Percentiles rank a stretch among this genome's conserved stretches.
Conservation (phyloP, 2,329 filamentous ascomycete genomes). For the Colletotrichum higginsianum region DNA sequence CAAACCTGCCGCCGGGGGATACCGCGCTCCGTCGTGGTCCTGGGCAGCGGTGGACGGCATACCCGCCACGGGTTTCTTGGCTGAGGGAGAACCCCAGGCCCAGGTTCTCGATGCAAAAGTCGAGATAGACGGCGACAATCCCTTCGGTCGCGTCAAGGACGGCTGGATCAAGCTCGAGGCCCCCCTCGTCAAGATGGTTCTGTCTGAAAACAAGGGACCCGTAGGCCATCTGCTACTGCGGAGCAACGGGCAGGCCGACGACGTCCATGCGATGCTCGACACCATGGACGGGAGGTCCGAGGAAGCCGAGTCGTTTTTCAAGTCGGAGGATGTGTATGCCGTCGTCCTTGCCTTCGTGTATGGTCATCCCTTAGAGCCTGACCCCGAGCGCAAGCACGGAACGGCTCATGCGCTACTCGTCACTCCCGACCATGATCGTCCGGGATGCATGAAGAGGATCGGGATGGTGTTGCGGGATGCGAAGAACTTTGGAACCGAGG, state of each 20-base stretch:
- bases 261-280: slow-evolving; percentile 9
- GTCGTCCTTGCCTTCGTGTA: slow-evolving; percentile 13
- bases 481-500: not conserved
- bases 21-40: slow-evolving; percentile 38
- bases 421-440: not conserved
- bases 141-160: slow-evolving; percentile 36
- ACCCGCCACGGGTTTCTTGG: slow-evolving; percentile 7
- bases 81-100: not conserved
- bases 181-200: slow-evolving; percentile 21
- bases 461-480: not conserved
- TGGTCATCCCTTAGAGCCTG: not conserved
- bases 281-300: slow-evolving; percentile 11
- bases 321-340: slow-evolving; percentile 6
- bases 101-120: slow-evolving; percentile 27
- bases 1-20: not conserved
- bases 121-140: slow-evolving; percentile 33
- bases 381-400: slow-evolving; percentile 1
- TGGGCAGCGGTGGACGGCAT: slow-evolving; percentile 35
- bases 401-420: slow-evolving; percentile 4
- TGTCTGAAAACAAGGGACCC: slow-evolving; percentile 27
- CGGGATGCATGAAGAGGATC: slow-evolving; percentile 21
- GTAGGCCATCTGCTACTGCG: slow-evolving; percentile 12
- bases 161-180: slow-evolving; percentile 36
- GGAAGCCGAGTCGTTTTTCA: not conserved
- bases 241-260: not conserved